phyloP scores from a whole-genome alignment of 2,329 filamentous ascomycete species.

The Coleophoma crateriformis region DNA sequence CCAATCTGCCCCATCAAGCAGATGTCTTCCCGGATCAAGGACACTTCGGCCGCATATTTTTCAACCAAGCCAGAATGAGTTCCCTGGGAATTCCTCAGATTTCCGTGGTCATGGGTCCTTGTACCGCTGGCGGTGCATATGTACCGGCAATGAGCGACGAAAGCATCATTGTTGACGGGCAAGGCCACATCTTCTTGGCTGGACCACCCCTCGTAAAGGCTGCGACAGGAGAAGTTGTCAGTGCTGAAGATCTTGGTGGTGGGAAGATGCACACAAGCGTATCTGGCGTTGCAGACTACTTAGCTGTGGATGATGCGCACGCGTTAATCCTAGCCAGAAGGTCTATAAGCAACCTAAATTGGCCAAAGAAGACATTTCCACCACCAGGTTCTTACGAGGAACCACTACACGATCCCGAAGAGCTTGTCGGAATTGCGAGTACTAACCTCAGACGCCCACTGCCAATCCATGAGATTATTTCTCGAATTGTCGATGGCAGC shows the following conservation, averaged over 20 bases:
- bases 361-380: slow-evolving; percentile 49
- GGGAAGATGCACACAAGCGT: slow-evolving; percentile 85
- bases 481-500: slow-evolving; percentile 85
- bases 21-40: slow-evolving; percentile 94
- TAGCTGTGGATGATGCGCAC: slow-evolving; percentile 91
- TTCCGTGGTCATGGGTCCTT: slow-evolving; percentile 93
- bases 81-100: slow-evolving; percentile 85
- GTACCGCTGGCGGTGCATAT: slow-evolving; percentile 92
- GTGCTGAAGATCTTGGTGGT: slow-evolving; percentile 84
- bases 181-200: slow-evolving; percentile 96
- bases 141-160: slow-evolving; percentile 97
- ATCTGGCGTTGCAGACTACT: slow-evolving; percentile 90
- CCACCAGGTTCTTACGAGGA: slow-evolving; percentile 54
- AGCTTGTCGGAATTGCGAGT: slow-evolving; percentile 83
- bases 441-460: slow-evolving; percentile 85
- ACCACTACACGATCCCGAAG: slow-evolving; percentile 72
- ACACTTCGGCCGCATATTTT: slow-evolving; percentile 95
- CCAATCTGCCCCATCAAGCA: slow-evolving; percentile 90
- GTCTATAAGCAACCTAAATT: slow-evolving; percentile 86
- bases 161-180: slow-evolving; percentile 90
- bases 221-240: slow-evolving; percentile 88
- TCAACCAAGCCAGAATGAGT: slow-evolving; percentile 94
- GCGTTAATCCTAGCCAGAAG: slow-evolving; percentile 80
- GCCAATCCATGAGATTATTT: slow-evolving; percentile 84
- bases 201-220: slow-evolving; percentile 94